Percentiles rank a stretch among this genome's conserved stretches.
phyloP scores from a whole-genome alignment of 2,329 filamentous ascomycete genomes.

The Colletotrichum filicis region DNA sequence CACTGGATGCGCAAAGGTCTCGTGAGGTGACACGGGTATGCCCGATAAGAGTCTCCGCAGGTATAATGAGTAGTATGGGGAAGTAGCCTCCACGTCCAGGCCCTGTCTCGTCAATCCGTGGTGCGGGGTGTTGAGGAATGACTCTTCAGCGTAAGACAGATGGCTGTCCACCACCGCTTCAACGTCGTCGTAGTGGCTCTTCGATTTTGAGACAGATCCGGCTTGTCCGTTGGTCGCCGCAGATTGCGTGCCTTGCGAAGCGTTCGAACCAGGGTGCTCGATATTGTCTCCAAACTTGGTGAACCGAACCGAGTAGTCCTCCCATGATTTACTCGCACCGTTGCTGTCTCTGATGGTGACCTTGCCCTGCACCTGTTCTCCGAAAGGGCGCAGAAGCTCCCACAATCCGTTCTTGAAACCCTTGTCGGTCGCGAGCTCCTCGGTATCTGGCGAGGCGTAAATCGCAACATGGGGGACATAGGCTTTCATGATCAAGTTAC shows the following conservation, averaged over 20 bases:
- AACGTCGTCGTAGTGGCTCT: slow-evolving; percentile 67
- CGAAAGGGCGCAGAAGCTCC: slow-evolving; percentile 90
- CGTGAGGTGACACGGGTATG: slow-evolving; percentile 81
- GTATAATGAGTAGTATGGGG: slow-evolving; percentile 88
- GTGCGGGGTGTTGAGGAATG: slow-evolving; percentile 52
- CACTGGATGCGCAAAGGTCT: slow-evolving; percentile 95
- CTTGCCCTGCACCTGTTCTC: slow-evolving; percentile 87
- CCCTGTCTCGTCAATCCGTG: slow-evolving; percentile 53
- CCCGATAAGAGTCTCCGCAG: slow-evolving; percentile 85
- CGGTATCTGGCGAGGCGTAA: slow-evolving; percentile 87
- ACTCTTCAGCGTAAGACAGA: slow-evolving; percentile 78
- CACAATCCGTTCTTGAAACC: slow-evolving; percentile 85
- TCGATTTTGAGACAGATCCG: slow-evolving; percentile 32
- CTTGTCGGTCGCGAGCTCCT: slow-evolving; percentile 82
- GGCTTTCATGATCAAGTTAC: slow-evolving; percentile 79
- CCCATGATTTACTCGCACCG: slow-evolving; percentile 83
- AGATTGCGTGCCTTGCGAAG: slow-evolving; percentile 42
- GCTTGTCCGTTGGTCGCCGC: slow-evolving; percentile 42
- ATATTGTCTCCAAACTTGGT: slow-evolving; percentile 73
- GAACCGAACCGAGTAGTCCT: slow-evolving; percentile 92
- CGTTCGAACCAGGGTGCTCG: slow-evolving; percentile 58
- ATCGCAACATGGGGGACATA: slow-evolving; percentile 92
- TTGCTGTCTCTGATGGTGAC: slow-evolving; percentile 91
- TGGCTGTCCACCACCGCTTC: slow-evolving; percentile 86
- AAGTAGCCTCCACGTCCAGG: slow-evolving; percentile 64